Evolutionary conservation across 345 rosid species (phyloP).

Genomic region (Syzygium jambos): DNA sequence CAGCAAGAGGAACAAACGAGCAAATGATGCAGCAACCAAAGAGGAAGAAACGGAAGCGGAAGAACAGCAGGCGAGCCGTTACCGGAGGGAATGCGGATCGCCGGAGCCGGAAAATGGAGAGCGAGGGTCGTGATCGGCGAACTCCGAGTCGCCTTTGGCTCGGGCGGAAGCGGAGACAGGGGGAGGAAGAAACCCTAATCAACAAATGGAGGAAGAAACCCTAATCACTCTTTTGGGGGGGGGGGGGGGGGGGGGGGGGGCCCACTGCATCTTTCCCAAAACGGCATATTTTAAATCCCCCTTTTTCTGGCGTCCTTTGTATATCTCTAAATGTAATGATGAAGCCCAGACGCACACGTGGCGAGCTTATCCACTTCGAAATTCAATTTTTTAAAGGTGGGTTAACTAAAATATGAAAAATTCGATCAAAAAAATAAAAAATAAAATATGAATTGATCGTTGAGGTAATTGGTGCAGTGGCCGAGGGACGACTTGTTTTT

Average conservation of each 20-base stretch:
- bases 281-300: accelerated
- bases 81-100: background rate
- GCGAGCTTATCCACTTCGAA: too few species aligned
- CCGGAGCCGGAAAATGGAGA: background rate
- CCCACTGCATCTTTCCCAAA: background rate
- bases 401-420: too few species aligned
- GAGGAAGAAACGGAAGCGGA: background rate
- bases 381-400: too few species aligned
- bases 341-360: background rate
- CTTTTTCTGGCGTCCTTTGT: accelerated
- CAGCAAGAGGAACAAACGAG: background rate
- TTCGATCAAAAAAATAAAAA: too few species aligned
- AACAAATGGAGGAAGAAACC: background rate
- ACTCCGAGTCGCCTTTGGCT: background rate
- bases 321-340: background rate
- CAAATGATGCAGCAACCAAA: background rate
- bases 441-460: too few species aligned
- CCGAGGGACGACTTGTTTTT: too few species aligned
- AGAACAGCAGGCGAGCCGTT: background rate
- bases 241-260: too few species aligned
- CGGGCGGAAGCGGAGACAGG: background rate
- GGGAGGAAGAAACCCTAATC: background rate
- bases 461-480: too few species aligned
- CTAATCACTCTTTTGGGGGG: too few species aligned
- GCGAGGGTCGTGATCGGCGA: background rate